Conservation (phyloP, 2,329 filamentous ascomycete species). For the Trichophyton benhamiae region DNA sequence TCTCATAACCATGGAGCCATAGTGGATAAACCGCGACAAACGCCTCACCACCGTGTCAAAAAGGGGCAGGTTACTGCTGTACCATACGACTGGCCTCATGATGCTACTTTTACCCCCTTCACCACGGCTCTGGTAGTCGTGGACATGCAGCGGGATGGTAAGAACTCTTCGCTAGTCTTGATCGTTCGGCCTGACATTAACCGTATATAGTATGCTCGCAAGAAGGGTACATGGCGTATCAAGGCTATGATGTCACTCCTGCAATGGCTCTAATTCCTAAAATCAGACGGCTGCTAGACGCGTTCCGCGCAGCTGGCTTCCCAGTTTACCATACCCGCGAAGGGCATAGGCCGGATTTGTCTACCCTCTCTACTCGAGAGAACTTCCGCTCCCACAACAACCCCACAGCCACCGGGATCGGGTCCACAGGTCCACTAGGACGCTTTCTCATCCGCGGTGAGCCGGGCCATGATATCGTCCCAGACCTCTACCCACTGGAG, state of each 20-base stretch:
- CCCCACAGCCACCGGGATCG: conserved; percentile 39
- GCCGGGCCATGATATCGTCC: conserved; percentile 45
- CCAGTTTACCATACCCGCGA: conserved; percentile 36
- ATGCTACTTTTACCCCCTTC: conserved; percentile 32
- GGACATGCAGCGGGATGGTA: conserved; percentile 40
- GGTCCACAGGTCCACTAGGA: conserved; percentile 42
- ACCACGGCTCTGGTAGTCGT: conserved; percentile 37
- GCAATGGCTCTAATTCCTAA: conserved; percentile 31
- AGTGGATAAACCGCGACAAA: conserved; percentile 30
- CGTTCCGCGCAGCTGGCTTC: conserved; percentile 30
- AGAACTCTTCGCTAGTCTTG: neutral
- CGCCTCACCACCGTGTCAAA: conserved; percentile 31
- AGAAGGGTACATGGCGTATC: conserved; percentile 35
- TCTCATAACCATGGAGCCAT: conserved; percentile 34
- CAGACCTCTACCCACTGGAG: conserved; percentile 39
- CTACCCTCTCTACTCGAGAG: conserved; percentile 45
- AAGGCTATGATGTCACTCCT: conserved; percentile 33
- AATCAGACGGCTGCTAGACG: conserved; percentile 27
- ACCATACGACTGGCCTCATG: conserved; percentile 38
- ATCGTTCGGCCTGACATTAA: neutral
- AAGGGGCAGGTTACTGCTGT: conserved; percentile 32
- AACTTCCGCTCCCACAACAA: conserved; percentile 42
- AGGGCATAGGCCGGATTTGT: conserved; percentile 42
- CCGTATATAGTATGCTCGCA: conserved; percentile 28
- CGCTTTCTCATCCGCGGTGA: conserved; percentile 48